Base-by-base conservation (phyloP, 2,329 filamentous ascomycete genomes). In the Verticillium nubilum region DNA sequence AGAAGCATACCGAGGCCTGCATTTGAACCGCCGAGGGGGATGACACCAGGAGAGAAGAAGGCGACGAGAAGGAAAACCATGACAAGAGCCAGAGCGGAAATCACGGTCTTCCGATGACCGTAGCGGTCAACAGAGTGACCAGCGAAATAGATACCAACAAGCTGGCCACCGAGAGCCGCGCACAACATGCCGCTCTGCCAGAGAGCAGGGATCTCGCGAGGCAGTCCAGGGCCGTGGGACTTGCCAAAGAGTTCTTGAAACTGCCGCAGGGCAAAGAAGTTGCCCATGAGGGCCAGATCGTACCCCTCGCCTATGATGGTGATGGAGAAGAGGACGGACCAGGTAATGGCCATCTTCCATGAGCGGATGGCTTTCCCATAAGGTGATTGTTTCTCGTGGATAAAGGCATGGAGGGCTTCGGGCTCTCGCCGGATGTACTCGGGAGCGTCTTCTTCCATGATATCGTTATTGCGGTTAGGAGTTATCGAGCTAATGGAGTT, bases 161-260 rank as follows among this genome's bases (percentile, higher is more conserved):
- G 12, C 19, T 62, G 60, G 15, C 60, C 60, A 6, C 26, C 13
- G 28, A 60, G 59, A 17, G 52, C 52, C 6, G 47, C 31, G 42
- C 50, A 47, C n/a, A 52, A 56, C 13, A 62, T 62, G 25, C 52
- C 74, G 5, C 74, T 70, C 61, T 80, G 77, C 78, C 78, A 80
- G 6, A 72, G 63, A 1, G 73, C 72, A 2, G 72, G 68, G 19
- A 80, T 67, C 62, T 75, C 69, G 54, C 75, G 76, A 10, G 64
- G 63, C 4, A 66, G 68, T 35, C 71, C 58, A 1, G 52, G 31
- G 15, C 42, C 23, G 2, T 60, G 56, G 3, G 61, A 35, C 7
- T 23, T 15, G 19, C 73, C 72, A 56, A 72, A 76, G 52, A 57
- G 68, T 59, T 59, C 66, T 17, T 58, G 62, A 60, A 61, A 72